Base-by-base conservation (phyloP, 345 rosid species). In the Melaleuca alternifolia region DNA sequence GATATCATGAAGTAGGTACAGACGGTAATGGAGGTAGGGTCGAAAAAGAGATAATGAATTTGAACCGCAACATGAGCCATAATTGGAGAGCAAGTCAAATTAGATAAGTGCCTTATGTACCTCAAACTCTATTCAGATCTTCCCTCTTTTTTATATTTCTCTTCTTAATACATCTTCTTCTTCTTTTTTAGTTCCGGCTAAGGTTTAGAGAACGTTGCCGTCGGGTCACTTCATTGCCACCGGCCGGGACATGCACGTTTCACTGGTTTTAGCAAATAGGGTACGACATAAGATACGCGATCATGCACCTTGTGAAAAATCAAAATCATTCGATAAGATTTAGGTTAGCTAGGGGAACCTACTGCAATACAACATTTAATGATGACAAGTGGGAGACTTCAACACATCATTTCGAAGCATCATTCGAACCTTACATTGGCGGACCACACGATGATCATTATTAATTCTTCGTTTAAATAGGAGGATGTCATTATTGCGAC, bases 161-260 rank as follows among this genome's bases (percentile, higher is more conserved):
- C 1, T 65, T 65, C 79, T 33, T 65, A 7, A 65, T 18, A 33
- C 4, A 16, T 23, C 12, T 16, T 18, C 33, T 9, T 10, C 41
- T 41, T 41, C 41, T 59, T 59, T 59, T 65, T 33, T 3, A 28
- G 46, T 16, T 65, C 24, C 24, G 5, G 46, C 46, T 16, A 65
- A 65, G 79, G 11, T 16, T 33, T 33, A 65, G 46, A 33, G 0
- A 65, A 33, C 11, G 24, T 16, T 0, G 23, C 24, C 12, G 6
- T 33, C 24, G 79, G 12, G 4, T 65, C 23, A 33, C 6, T 65
- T 33, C 46, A 11, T 4, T 65, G 79, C 33, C 11, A 33, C 24
- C 24, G 0, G 24, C 12, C 46, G 9, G 12, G 12, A 33, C 46
- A 4, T 57, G 0, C 62, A 24, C 62, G 28, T 24, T 71, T 71